Base-by-base conservation (phyloP, 2,329 filamentous ascomycete genomes). In the Cladosporium phlei region DNA sequence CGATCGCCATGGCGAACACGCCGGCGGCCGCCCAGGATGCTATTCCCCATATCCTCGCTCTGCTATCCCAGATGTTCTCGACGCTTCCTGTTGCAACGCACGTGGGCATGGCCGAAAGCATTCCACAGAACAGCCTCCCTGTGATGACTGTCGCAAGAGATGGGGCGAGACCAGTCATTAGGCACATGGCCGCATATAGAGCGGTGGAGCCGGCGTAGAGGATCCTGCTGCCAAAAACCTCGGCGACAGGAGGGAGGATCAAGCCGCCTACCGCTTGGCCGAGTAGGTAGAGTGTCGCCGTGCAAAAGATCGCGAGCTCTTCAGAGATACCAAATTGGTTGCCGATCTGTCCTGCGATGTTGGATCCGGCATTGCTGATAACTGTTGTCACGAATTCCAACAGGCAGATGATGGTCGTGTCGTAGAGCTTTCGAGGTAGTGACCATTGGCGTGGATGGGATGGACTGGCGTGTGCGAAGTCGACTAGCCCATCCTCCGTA, bases 41-140 rank as follows among this genome's bases (percentile, higher is more conserved):
- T 32, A 46, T 38, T 38, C 37, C 19, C 70, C 70, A 74, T 9
- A 74, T 65, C 6, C 72, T 63, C 16, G 61, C 62, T 35, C 63
- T 59, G 3, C 66, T 63, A 46, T 73, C 68, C 60, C 68, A 75
- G 56, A 77, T 67, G 50, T 77, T 73, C 49, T 77, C 73, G 24
- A 76, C 65, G 39, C 69, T 73, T 1, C 74, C 72, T 0, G 69
- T 65, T 7, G 70, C 67, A 5, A 76, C 70, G 17, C 72, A 69
- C 0, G 70, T 66, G 2, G 73, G 73, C 10, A 74, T 67, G 3
- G 73, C 71, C 0, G 73, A 74, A 8, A 71, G 57, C 4, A 73
- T 52, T 0, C 74, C 74, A 3, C 68, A 67, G 4, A 70, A 17
- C 27, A 73, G 64, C 5, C 74, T 64, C 19, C 70, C 69, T 2